These are phyloP conservation scores for Canavalia ensiformis DNA, from an alignment of 306 rosid genomes.

Conservation along the genomic window DNA sequence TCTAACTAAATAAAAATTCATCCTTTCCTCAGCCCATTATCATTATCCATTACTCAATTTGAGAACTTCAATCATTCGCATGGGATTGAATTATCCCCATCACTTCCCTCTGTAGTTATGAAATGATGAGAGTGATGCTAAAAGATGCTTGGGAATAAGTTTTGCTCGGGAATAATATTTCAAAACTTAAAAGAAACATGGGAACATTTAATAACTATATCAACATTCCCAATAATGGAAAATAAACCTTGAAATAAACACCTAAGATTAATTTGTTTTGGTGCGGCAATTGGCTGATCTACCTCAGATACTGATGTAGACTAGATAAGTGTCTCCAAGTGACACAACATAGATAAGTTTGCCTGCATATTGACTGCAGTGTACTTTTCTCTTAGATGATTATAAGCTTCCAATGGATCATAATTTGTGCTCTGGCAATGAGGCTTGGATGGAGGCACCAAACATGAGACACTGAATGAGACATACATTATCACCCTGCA, in stretches of 20 bases:
- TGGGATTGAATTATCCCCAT: neutral
- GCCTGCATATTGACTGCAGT: neutral
- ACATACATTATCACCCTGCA: conserved; percentile 6
- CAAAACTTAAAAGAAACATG: neutral
- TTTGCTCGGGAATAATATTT: neutral
- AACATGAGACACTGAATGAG: neutral
- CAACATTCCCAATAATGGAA: neutral
- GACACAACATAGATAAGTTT: conserved; percentile 15
- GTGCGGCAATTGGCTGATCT: conserved; percentile 14
- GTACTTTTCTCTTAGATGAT: neutral
- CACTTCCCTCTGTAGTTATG: neutral
- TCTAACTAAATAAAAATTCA: neutral
- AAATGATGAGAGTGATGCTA: neutral
- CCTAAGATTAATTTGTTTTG: neutral
- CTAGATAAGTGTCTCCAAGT: conserved; percentile 7
- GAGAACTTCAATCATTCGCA: conserved; percentile 10
- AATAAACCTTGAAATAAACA: neutral
- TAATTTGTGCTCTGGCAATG: neutral
- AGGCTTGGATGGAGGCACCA: neutral
- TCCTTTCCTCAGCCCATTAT: neutral
- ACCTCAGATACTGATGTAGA: neutral
- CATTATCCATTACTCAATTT: neutral
- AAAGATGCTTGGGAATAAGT: neutral
- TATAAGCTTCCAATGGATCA: conserved; percentile 20
- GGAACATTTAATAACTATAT: neutral